Percentiles rank a stretch among this genome's conserved stretches.
phyloP scores from a whole-genome alignment of 1,284 basidiomycete species.

The Fistulina hepatica region DNA sequence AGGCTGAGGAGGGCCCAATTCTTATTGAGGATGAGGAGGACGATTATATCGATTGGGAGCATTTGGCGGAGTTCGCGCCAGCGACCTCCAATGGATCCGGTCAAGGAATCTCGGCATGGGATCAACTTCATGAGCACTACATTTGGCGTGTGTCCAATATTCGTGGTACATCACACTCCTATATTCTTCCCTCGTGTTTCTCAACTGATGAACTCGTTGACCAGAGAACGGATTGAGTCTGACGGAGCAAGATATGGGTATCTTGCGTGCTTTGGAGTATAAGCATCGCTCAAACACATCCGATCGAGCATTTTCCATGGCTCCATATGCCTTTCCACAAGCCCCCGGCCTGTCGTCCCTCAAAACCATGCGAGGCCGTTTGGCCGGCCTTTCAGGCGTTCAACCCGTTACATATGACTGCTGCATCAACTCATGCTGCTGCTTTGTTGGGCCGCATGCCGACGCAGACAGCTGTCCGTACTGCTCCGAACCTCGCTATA shows the following conservation, averaged over 20 bases:
- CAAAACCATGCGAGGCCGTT: slow-evolving; percentile 8
- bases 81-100: neutral
- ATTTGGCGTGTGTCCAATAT: neutral
- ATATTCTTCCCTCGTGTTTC: neutral
- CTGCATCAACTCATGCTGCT: slow-evolving; percentile 24
- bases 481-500: slow-evolving; percentile 21
- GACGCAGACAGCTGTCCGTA: slow-evolving; percentile 16
- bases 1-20: neutral
- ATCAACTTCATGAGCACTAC: neutral
- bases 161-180: no score
- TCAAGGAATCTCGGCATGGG: neutral
- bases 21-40: slow-evolving; percentile 8
- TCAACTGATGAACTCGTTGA: neutral
- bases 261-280: slow-evolving; percentile 18
- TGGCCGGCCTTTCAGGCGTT: slow-evolving; percentile 18
- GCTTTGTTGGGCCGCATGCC: slow-evolving; percentile 20
- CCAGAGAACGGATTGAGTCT: slow-evolving; percentile 4
- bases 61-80: no score
- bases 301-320: slow-evolving; percentile 14
- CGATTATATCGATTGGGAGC: slow-evolving; percentile 1
- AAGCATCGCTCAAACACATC: slow-evolving; percentile 17
- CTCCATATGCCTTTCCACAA: slow-evolving; percentile 14
- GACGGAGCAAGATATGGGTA: slow-evolving; percentile 14
- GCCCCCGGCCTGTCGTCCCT: slow-evolving; percentile 11
- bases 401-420: slow-evolving; percentile 23